A percentile compares a stretch with the other conserved stretches of the same genome.
phyloP scores from a whole-genome alignment of 306 rosid species.

The Lablab purpureus region DNA sequence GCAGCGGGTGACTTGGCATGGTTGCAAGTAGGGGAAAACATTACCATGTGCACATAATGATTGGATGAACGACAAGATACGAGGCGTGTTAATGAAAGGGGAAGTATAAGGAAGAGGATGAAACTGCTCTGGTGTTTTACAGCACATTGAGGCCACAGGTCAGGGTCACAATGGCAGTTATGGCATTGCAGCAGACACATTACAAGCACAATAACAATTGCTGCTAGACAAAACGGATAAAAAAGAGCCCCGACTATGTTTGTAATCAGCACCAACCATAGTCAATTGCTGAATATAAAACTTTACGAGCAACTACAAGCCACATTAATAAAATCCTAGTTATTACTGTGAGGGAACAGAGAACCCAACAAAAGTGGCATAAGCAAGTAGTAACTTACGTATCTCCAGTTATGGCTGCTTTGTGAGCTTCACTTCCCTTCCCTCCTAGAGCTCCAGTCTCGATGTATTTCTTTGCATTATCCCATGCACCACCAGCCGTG shows the following conservation, averaged over 20 bases:
- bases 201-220: background rate
- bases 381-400: conserved; percentile 67
- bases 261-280: background rate
- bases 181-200: conserved; percentile 19
- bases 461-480: conserved; percentile 96
- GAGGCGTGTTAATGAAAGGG: conserved; percentile 11
- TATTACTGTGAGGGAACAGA: background rate
- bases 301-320: conserved; percentile 3
- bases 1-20: background rate
- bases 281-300: background rate
- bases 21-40: conserved; percentile 2
- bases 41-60: background rate
- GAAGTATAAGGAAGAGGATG: conserved; percentile 19
- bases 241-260: background rate
- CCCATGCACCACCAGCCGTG: conserved; percentile 99
- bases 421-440: conserved; percentile 96
- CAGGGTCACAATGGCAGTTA: conserved; percentile 5
- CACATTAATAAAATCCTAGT: conserved; percentile 19
- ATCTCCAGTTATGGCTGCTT: conserved; percentile 97
- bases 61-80: background rate
- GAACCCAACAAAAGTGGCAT: conserved; percentile 22
- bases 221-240: background rate
- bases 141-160: conserved; percentile 14
- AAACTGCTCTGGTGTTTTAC: background rate
- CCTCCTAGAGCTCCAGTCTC: conserved; percentile 99